Base-by-base conservation (phyloP, 2,329 filamentous ascomycete genomes). In the Clonostachys rhizophaga region DNA sequence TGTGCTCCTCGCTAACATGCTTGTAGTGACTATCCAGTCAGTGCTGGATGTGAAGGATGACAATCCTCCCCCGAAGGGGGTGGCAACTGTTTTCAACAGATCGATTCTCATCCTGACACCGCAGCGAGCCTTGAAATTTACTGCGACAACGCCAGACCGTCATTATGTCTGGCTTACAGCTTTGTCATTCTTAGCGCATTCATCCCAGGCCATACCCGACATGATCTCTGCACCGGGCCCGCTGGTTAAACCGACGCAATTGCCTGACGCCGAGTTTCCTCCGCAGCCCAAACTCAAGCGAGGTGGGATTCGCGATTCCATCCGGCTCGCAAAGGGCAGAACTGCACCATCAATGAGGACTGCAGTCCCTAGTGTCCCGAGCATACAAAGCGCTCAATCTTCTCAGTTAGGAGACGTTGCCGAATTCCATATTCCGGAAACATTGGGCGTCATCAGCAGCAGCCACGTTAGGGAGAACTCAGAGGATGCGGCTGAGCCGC, bases 1-100 rank as follows among this genome's bases (percentile, higher is more conserved):
- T 43, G 40, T 46, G 42, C 24, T 54, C 48, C 47, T 51, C 48
- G 61, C 70, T 66, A 71, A 62, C 36, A 8, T 43, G 45, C 34
- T 49, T 50, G 34, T 58, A 96, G 91, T 99, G 58, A 82, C 79
- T 10, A 96, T 99, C 54, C 92, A 97, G 73, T 96, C 94, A 10
- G 94, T 99, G 5, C 77, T 99, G 33, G 94, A 99, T 59, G 94
- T 99, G 53, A 95, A 95, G 66, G 94, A 99, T 57, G 90, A 94
- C 59, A 95, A 94, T 52, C 82, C 89, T 7, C 65, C 89, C 37
- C 92, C 92, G 2, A 94, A 87, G 63, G 86, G 86, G 46, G 60
- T 65, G 35, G 69, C 76, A 39, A 65, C 73, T 18, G 71, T 90
- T 10, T 97, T 96, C 71, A 90, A 95, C 67, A 85, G 94, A 45